Base-by-base conservation (phyloP, 2,329 filamentous ascomycete species). In the Aspergillus sp. region DNA sequence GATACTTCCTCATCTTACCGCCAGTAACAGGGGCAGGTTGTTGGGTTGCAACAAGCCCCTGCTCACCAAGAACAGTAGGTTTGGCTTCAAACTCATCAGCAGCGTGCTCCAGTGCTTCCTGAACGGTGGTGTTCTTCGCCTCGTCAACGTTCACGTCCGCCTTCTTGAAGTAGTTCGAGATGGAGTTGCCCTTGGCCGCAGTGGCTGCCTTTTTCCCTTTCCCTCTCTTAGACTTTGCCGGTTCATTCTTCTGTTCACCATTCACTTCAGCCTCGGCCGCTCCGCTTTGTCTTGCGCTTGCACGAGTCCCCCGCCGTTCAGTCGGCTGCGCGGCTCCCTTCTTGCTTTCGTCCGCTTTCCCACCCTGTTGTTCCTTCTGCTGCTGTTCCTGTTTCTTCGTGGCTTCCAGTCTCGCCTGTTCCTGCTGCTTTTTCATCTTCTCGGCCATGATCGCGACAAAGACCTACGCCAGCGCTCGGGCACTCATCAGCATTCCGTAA, bases 1-100 rank as follows among this genome's bases (percentile, higher is more conserved):
- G 95, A 70, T 99, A 99, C 61, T 90, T 89, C 17, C 93, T 83
- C 93, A 99, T 98, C 4, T 87, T 89, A 1, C 95, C 95, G 5
- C 91, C 91, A 0, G 88, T 87, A 66, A 99, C 86, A 58, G 92
- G 86, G 62, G 88, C 87, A 0, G 95, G 95, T 70, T 99, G 95
- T 61, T 89, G 82, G 0, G 93, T 93, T 72, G 96, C 91, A 56
- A 87, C 82, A 15, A 97, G 75, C 54, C 92, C 83, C 64, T 88
- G 85, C 51, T 85, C 81, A 24, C 86, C 85, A 56, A 88, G 77
- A 20, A 83, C 83, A n/a, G 81, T 79, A 3, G 84, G 80, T 54
- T 86, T 82, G 6, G 84, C 78, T 52, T 83, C 82, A 48, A 82
- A 79, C 46, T 85, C 82, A 41, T 82, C 80, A 0, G 81, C 83